Percentiles rank a stretch among this genome's conserved stretches.
phyloP scores from a whole-genome alignment of 768 basidiomycete species.

The Naganishia onofrii region DNA sequence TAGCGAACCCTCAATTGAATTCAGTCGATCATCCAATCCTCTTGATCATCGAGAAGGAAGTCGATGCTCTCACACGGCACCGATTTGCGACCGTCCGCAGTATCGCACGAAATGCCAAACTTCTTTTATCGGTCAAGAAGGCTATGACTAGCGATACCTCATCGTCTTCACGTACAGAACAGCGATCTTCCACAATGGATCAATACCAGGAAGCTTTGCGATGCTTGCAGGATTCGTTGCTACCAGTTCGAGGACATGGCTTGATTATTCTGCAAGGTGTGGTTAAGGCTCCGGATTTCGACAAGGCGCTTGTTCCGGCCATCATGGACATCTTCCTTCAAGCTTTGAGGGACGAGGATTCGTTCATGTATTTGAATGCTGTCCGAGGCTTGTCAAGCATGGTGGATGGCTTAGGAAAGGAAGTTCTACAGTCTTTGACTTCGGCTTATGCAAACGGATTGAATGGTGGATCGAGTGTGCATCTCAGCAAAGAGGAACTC shows the following conservation, averaged over 20 bases:
- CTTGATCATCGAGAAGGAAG: conserved; percentile 66
- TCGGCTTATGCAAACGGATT: conserved; percentile 58
- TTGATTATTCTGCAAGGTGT: conserved; percentile 76
- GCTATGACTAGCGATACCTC: conserved; percentile 56
- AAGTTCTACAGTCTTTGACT: conserved; percentile 68
- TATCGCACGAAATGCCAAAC: conserved; percentile 71
- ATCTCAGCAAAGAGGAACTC: conserved; percentile 58
- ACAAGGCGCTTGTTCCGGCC: conserved; percentile 70
- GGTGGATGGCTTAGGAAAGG: conserved; percentile 72
- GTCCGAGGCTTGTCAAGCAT: conserved; percentile 85
- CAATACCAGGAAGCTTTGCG: conserved; percentile 83
- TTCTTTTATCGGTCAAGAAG: conserved; percentile 77
- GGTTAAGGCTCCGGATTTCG: conserved; percentile 54
- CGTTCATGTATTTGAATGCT: conserved; percentile 90
- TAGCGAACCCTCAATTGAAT: conserved; percentile 36
- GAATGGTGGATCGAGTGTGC: conserved; percentile 55
- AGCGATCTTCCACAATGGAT: conserved; percentile 55
- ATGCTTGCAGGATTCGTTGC: conserved; percentile 81
- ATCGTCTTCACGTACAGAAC: neutral
- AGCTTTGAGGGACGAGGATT: conserved; percentile 83
- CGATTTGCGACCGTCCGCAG: conserved; percentile 59
- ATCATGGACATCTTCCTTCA: conserved; percentile 84
- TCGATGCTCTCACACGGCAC: conserved; percentile 54
- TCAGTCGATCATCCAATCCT: conserved; percentile 61
- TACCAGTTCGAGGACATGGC: conserved; percentile 92